Evolutionary conservation across 2,329 filamentous ascomycete species (phyloP).

Genomic region (Leptodontidium sp.): DNA sequence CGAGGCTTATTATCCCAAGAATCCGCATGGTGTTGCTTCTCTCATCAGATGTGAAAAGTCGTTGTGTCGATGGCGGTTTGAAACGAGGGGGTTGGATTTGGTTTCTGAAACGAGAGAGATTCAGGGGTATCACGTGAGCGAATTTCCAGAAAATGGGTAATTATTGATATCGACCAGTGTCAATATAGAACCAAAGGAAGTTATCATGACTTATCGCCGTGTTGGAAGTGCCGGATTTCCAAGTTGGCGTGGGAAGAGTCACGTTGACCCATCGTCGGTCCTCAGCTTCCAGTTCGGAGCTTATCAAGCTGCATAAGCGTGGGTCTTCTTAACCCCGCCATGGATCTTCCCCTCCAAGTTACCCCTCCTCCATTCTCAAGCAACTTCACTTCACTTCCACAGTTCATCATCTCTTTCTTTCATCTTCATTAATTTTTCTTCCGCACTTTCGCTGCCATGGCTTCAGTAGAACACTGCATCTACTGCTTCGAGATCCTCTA

Average conservation of each 20-base stretch:
- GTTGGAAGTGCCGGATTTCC: too few species aligned
- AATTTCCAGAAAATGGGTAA: too few species aligned
- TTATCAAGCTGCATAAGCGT: background rate
- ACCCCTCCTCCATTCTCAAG: background rate
- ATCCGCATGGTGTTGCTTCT: background rate
- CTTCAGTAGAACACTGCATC: constrained; percentile 83
- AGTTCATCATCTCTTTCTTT: background rate
- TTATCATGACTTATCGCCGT: too few species aligned
- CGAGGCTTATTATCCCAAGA: background rate
- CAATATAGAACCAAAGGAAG: too few species aligned
- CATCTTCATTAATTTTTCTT: background rate
- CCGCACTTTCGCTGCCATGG: constrained; percentile 64
- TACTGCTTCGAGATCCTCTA: constrained; percentile 91
- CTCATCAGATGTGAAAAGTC: background rate
- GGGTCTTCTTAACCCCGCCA: constrained; percentile 9
- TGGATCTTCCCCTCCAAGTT: background rate
- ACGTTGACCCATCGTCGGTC: too few species aligned
- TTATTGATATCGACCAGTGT: too few species aligned
- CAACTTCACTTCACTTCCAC: background rate
- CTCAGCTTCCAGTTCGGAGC: too few species aligned
- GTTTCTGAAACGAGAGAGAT: too few species aligned
- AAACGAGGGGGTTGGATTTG: too few species aligned
- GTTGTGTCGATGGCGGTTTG: too few species aligned
- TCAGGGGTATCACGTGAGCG: too few species aligned
- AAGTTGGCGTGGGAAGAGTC: too few species aligned